Evolutionary conservation across 2,329 filamentous ascomycete genomes (phyloP).

Genomic region (Plectosphaerella cucumerina): DNA sequence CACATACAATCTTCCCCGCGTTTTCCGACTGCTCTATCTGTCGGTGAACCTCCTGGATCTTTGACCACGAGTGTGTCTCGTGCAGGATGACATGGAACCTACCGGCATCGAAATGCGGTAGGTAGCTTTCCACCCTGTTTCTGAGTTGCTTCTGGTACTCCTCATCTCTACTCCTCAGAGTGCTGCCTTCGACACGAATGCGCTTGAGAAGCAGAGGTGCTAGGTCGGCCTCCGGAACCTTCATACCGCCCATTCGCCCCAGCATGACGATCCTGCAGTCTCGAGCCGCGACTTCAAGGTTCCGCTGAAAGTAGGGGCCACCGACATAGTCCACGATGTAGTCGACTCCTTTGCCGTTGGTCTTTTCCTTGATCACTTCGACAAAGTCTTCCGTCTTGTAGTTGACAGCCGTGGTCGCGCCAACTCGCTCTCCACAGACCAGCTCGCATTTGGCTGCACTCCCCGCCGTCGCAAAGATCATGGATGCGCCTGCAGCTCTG

Average conservation of each 20-base stretch:
- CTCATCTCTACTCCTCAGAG: constrained; percentile 72
- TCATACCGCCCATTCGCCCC: constrained; percentile 67
- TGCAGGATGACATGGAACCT: constrained; percentile 76
- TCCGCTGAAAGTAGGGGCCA: constrained; percentile 72
- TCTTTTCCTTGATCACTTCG: constrained; percentile 64
- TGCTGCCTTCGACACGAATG: constrained; percentile 76
- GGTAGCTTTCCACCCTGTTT: constrained; percentile 69
- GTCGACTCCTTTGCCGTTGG: constrained; percentile 74
- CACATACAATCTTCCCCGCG: constrained; percentile 68
- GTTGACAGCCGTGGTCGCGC: constrained; percentile 77
- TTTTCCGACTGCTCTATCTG: constrained; percentile 69
- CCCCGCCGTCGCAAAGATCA: constrained; percentile 77
- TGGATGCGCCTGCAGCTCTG: constrained; percentile 57
- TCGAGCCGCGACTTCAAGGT: constrained; percentile 68
- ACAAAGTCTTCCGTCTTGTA: constrained; percentile 77
- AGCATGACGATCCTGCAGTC: constrained; percentile 77
- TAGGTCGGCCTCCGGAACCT: constrained; percentile 69
- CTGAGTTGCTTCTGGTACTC: constrained; percentile 75
- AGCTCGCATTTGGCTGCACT: constrained; percentile 78
- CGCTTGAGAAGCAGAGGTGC: constrained; percentile 70
- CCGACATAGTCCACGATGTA: constrained; percentile 86
- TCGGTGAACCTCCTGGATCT: constrained; percentile 68
- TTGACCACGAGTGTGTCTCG: constrained; percentile 73
- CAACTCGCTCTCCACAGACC: constrained; percentile 63
- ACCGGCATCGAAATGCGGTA: constrained; percentile 70